Evolutionary conservation across 768 basidiomycete genomes (phyloP).

Genomic region (Leucocoprinus sp.): DNA sequence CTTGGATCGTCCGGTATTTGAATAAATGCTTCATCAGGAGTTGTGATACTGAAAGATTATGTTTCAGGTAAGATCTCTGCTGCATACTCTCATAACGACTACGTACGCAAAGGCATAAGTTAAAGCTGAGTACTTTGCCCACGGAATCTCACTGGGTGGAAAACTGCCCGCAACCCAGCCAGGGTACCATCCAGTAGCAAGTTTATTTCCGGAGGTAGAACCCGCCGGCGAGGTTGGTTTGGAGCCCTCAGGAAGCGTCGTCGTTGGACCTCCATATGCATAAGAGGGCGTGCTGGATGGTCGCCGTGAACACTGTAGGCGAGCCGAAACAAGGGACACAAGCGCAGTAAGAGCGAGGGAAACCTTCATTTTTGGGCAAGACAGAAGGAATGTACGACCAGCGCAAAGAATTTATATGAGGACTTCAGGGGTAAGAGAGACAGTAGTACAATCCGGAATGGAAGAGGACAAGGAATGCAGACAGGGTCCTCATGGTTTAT

Average conservation of each 20-base stretch:
- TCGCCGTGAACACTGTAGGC: not conserved
- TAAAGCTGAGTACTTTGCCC: conserved; percentile 60
- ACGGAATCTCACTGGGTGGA: conserved; percentile 47
- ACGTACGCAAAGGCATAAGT: conserved; percentile 68
- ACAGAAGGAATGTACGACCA: conserved; percentile 2
- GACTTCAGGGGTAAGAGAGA: not conserved
- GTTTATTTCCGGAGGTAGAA: not conserved
- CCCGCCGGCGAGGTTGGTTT: not conserved
- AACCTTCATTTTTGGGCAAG: not conserved
- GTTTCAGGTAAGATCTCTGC: not conserved
- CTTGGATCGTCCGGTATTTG: conserved; percentile 34
- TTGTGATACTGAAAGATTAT: conserved; percentile 5
- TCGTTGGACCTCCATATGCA: not conserved
- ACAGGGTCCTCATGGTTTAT: too few species aligned
- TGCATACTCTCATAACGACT: not conserved
- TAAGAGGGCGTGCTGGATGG: not conserved
- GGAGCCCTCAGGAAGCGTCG: not conserved
- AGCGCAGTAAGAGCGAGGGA: conserved; percentile 1
- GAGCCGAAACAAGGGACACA: not conserved
- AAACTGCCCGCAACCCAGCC: conserved; percentile 48
- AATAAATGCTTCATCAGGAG: conserved; percentile 23
- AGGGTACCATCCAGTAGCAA: conserved; percentile 56
- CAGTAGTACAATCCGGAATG: not conserved
- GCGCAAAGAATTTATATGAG: not conserved
- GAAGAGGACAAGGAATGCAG: not conserved